Evolutionary conservation across 495 filamentous ascomycete species (phyloP).

Genomic region (Aspergillus haitiensis): DNA sequence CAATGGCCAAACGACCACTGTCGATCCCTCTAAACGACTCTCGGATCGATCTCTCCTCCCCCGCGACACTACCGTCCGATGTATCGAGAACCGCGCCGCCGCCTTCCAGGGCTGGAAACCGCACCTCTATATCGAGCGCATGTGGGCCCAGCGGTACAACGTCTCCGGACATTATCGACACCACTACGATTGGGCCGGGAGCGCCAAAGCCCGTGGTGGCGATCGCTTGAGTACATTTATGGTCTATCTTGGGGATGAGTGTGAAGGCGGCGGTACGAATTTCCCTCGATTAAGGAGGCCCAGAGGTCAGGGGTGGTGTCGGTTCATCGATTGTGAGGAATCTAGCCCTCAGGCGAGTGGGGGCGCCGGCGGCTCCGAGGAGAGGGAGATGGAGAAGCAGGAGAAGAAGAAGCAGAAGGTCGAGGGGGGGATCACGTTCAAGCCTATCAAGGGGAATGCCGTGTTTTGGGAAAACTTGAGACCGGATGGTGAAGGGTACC

Average conservation of each 20-base stretch:
- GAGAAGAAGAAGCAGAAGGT: slow-evolving; percentile 24
- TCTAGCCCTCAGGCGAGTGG: no score
- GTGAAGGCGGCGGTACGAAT: slow-evolving; percentile 62
- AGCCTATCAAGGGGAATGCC: slow-evolving; percentile 66
- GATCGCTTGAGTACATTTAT: slow-evolving; percentile 59
- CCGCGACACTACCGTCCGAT: slow-evolving; percentile 61
- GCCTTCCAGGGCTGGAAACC: slow-evolving; percentile 68
- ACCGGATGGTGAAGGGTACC: slow-evolving; percentile 61
- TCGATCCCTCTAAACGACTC: slow-evolving; percentile 51
- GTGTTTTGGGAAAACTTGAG: slow-evolving; percentile 76
- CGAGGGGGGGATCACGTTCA: slow-evolving; percentile 61
- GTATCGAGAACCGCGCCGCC: slow-evolving; percentile 67
- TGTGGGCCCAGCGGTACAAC: slow-evolving; percentile 63
- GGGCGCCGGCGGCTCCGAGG: no score
- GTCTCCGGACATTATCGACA: slow-evolving; percentile 57
- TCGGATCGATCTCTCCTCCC: slow-evolving; percentile 60
- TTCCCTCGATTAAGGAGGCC: slow-evolving; percentile 54
- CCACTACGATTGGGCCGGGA: slow-evolving; percentile 60
- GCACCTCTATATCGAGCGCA: slow-evolving; percentile 59
- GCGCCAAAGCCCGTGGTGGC: slow-evolving; percentile 35
- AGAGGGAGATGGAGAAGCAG: slow-evolving; percentile 29
- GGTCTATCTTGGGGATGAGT: slow-evolving; percentile 61
- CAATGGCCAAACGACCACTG: slow-evolving; percentile 43
- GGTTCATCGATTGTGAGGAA: slow-evolving; percentile 59
- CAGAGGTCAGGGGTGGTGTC: slow-evolving; percentile 53